Evolutionary conservation across 176 grass and related monocot species (phyloP), one percentile per base, ranked within the genome.

Genomic region (Saccharum spontaneum): DNA sequence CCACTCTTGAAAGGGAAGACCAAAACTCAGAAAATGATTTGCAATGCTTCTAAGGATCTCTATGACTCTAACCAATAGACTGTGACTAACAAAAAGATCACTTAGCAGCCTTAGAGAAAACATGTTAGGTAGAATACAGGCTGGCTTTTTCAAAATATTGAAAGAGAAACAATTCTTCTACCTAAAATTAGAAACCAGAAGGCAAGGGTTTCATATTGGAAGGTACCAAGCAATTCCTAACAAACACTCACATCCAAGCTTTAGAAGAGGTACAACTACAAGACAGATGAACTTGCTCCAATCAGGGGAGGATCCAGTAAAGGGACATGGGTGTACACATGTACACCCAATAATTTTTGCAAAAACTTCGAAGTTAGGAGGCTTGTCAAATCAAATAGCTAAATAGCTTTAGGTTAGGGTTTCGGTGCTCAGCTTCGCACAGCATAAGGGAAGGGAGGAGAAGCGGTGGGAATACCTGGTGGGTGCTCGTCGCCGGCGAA

Each of bases 111-210:
- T 44, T 80, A 69, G 13, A 60, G 50, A 71, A 80, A 87, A 82
- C 61, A 64, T 80, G 85, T 76, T 84, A 87, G 85, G 85, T 91
- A 54, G 50, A 80, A 30, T 31, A 80, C 49, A 48, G 46, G 66
- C 79, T 79, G 57, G 69, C 18, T 76, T 55, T 84, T 70, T 15
- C 57, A 87, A 90, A 87, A 61, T 52, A 70, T 69, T 22, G 24
- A 57, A 68, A 90, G 26, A 57, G 38, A 85, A 86, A 81, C 80
- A 37, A 40, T 69, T 39, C 9, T 37, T 44, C 54, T 82, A 82
- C 80, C 89, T 54, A 90, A 84, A 76, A 69, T 80, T 71, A 87
- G 23, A 79, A 70, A 86, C 75, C 49, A 62, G 45, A 80, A 87
- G 61, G 75, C 59, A 75, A 83, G 83, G 37, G 68, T 48, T 80